These are phyloP conservation scores for Leccinum boreale DNA, from an alignment of 768 basidiomycete genomes.

Conservation along the genomic window DNA sequence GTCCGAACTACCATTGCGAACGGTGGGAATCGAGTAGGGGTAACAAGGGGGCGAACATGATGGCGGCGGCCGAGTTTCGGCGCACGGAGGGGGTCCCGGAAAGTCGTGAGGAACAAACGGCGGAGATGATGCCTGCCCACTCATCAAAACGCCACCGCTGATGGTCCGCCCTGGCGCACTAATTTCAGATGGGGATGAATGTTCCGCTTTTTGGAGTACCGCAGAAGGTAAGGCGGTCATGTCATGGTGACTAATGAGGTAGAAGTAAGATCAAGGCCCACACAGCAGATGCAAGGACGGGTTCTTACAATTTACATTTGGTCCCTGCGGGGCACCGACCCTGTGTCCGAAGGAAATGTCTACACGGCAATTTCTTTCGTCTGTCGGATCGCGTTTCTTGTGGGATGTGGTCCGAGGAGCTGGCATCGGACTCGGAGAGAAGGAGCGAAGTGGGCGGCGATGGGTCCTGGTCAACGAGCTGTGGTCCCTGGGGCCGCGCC, in stretches of 20 bases:
- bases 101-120: neutral
- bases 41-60: constrained; percentile 29
- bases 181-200: constrained; percentile 1
- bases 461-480: constrained; percentile 18
- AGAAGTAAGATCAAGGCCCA: neutral
- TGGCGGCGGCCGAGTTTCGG: constrained; percentile 29
- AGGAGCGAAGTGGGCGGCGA: constrained; percentile 19
- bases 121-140: constrained; percentile 13
- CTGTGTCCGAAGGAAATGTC: constrained; percentile 39
- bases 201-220: constrained; percentile 8
- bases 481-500: constrained; percentile 4
- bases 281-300: constrained; percentile 1
- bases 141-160: constrained; percentile 25
- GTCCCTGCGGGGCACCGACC: constrained; percentile 43
- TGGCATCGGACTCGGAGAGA: constrained; percentile 22
- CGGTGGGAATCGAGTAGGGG: neutral
- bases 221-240: constrained; percentile 21
- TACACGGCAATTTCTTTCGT: constrained; percentile 37
- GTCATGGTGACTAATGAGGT: constrained; percentile 19
- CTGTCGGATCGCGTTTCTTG: neutral
- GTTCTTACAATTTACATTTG: constrained; percentile 40
- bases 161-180: constrained; percentile 20
- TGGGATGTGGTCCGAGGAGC: constrained; percentile 8
- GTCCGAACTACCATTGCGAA: constrained; percentile 8
- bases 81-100: constrained; percentile 26